Evolutionary conservation across 208 protist genomes (phyloP).

Genomic region (Crithidia mellificae): DNA sequence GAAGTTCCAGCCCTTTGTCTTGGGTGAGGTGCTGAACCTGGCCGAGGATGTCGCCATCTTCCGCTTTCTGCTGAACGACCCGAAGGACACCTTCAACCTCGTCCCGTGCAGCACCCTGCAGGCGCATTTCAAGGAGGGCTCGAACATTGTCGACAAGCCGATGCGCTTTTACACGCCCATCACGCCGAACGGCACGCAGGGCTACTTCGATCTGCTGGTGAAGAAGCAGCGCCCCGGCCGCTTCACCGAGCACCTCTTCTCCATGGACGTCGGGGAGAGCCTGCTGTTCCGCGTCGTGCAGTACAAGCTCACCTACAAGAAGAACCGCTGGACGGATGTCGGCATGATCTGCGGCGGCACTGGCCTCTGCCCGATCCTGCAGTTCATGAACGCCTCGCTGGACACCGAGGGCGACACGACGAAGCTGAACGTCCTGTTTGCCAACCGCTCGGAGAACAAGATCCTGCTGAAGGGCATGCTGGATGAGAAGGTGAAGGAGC

Average conservation of each 20-base stretch:
- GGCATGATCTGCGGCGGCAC: slow-evolving; percentile 92
- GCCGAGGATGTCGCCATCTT: slow-evolving; percentile 88
- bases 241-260: slow-evolving; percentile 85
- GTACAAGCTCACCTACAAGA: slow-evolving; percentile 85
- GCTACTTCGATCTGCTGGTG: slow-evolving; percentile 90
- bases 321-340: slow-evolving; percentile 75
- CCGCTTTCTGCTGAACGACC: slow-evolving; percentile 78
- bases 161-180: slow-evolving; percentile 93
- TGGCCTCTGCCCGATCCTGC: slow-evolving; percentile 91
- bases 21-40: slow-evolving; percentile 86
- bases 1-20: slow-evolving; percentile 80
- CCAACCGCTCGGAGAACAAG: slow-evolving; percentile 91
- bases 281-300: slow-evolving; percentile 79
- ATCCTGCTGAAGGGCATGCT: slow-evolving; percentile 91
- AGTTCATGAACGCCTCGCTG: slow-evolving; percentile 88
- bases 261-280: slow-evolving; percentile 81
- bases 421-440: slow-evolving; percentile 85
- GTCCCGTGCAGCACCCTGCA: slow-evolving; percentile 83
- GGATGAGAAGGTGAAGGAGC: slow-evolving; percentile 62
- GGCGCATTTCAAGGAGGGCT: slow-evolving; percentile 79
- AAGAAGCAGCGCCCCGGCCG: slow-evolving; percentile 80
- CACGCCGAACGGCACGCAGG: slow-evolving; percentile 82
- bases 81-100: slow-evolving; percentile 70
- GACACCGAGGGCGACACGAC: slow-evolving; percentile 83
- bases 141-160: slow-evolving; percentile 79